A percentile compares a stretch with the other conserved stretches of the same genome.
These are phyloP conservation scores for Leccinum arenicola DNA, from an alignment of 768 basidiomycete species.

Conservation along the genomic window DNA sequence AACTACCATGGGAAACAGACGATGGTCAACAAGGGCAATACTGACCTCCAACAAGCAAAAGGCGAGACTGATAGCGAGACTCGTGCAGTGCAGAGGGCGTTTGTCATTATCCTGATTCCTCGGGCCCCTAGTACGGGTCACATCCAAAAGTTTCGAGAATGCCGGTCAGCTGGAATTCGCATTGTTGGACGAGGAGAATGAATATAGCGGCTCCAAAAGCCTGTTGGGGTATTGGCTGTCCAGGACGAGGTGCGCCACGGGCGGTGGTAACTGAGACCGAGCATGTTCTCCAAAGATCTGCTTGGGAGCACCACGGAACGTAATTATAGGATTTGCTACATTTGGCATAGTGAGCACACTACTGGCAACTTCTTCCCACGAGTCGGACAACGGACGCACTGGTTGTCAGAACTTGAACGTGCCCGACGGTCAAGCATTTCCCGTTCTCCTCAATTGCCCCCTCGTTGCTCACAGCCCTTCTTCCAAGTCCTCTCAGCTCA, in stretches of 20 bases:
- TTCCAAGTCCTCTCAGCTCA: conserved; percentile 53
- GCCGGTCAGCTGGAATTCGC: conserved; percentile 94
- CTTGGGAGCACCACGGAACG: conserved; percentile 92
- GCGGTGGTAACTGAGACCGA: conserved; percentile 70
- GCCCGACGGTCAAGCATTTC: background rate
- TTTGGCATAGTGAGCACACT: conserved; percentile 42
- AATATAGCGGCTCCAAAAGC: conserved; percentile 87
- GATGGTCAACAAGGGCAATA: background rate
- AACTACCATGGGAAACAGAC: background rate
- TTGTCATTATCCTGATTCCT: conserved; percentile 75
- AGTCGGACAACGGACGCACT: no score
- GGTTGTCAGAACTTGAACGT: no score
- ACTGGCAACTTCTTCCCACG: no score
- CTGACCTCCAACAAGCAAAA: conserved; percentile 84
- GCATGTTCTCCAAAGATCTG: conserved; percentile 93
- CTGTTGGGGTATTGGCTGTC: conserved; percentile 76
- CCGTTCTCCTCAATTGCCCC: background rate
- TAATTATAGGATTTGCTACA: conserved; percentile 99
- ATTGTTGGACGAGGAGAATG: conserved; percentile 85
- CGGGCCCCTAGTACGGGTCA: conserved; percentile 92
- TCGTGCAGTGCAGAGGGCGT: conserved; percentile 90
- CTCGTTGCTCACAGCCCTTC: conserved; percentile 11
- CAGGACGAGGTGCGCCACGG: conserved; percentile 83
- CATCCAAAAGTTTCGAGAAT: conserved; percentile 84
- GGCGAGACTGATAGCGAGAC: conserved; percentile 91